Evolutionary conservation across 2,329 filamentous ascomycete species (phyloP).

Genomic region (Cladorrhinum sp.): DNA sequence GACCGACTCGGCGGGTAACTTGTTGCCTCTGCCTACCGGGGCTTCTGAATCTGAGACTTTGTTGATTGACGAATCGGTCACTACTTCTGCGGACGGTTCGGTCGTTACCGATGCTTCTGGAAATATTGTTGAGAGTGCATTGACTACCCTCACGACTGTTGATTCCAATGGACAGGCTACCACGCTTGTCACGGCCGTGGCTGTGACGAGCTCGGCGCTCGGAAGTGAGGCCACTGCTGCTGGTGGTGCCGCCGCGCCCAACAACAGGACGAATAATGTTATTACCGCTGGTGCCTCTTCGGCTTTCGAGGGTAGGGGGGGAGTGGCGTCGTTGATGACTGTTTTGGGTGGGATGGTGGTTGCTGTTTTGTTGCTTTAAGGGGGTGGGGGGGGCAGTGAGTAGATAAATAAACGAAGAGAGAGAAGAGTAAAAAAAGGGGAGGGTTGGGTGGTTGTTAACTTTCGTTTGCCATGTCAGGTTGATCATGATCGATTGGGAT

Average conservation of each 20-base stretch:
- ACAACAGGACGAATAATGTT: neutral
- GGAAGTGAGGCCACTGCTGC: neutral
- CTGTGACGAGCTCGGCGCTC: neutral
- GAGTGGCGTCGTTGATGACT: neutral
- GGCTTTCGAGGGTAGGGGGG: neutral
- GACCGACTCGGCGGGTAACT: neutral
- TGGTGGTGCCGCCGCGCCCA: neutral
- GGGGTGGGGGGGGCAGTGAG: neutral
- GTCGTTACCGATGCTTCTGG: neutral
- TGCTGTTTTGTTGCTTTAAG: slow-evolving; percentile 5
- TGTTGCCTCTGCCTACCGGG: neutral
- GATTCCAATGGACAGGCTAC: neutral
- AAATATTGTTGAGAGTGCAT: neutral
- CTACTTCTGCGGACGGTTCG: neutral
- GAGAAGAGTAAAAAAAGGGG: too few relatives aligned
- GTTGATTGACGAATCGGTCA: neutral
- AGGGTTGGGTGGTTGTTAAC: too few relatives aligned
- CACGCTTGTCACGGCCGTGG: slow-evolving; percentile 1
- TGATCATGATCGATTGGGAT: too few relatives aligned
- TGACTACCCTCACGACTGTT: slow-evolving; percentile 3
- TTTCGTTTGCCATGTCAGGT: too few relatives aligned
- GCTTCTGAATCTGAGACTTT: neutral
- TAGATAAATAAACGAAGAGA: too few relatives aligned
- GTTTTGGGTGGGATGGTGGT: neutral
- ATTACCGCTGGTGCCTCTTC: neutral